phyloP scores from a whole-genome alignment of 2,329 filamentous ascomycete species.

The Epichloe coenophiala region DNA sequence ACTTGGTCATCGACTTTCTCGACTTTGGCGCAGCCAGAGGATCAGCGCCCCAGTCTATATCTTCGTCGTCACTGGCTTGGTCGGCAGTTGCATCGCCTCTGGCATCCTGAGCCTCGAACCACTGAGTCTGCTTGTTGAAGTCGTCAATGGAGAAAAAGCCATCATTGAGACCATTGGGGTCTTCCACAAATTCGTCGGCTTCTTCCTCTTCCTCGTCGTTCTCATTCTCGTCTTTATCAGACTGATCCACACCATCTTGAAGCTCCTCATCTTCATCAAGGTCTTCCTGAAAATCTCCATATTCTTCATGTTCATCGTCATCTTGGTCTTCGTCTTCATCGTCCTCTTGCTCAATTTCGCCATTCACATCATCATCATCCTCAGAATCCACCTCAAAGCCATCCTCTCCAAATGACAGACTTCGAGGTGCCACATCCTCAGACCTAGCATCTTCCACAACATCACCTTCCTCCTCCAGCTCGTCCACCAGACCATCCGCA shows the following conservation, averaged over 20 bases:
- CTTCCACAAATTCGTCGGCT: conserved; percentile 31
- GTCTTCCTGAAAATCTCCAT: conserved; percentile 12
- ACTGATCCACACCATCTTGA: conserved; percentile 22
- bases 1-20: conserved; percentile 14
- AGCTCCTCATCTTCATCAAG: conserved; percentile 18
- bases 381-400: conserved; percentile 19
- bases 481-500: conserved; percentile 31
- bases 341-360: conserved; percentile 6
- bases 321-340: conserved; percentile 11
- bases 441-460: conserved; percentile 14
- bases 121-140: conserved; percentile 89
- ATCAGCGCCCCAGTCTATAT: conserved; percentile 77
- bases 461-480: conserved; percentile 39
- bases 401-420: conserved; percentile 15
- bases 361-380: conserved; percentile 18
- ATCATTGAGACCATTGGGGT: conserved; percentile 81
- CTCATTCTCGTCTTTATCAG: conserved; percentile 19
- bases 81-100: conserved; percentile 63
- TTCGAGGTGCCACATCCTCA: conserved; percentile 17
- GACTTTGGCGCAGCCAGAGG: conserved; percentile 38
- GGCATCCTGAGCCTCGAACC: conserved; percentile 74
- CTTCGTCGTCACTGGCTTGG: conserved; percentile 67
- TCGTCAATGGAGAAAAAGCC: conserved; percentile 97
- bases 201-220: conserved; percentile 23
- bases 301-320: conserved; percentile 18